Base-by-base conservation (phyloP, 2,329 filamentous ascomycete genomes). In the Clonostachys byssicola region DNA sequence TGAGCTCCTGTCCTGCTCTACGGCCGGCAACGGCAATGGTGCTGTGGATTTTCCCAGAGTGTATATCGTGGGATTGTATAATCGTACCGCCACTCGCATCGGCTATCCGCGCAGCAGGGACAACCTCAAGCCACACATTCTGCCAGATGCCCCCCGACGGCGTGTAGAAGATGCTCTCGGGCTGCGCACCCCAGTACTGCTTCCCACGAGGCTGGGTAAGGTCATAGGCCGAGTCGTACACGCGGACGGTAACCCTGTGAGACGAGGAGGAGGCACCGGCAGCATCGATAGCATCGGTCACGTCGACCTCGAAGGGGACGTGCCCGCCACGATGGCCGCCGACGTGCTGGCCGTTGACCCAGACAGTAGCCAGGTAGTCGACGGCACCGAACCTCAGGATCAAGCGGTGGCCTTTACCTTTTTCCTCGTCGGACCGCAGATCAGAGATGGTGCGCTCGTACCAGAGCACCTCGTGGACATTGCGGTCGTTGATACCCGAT, bases 381-480 rank as follows among this genome's bases (percentile, higher is more conserved):
- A 84, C 80, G 3, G 81, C 81, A 13, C 80, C 80, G 46, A 83
- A 84, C 12, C 79, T 68, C 12, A 80, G 59, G 3, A 83, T 51
- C 0, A 81, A 60, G 1, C 68, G 66, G 43, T 77, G 56, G 16
- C 71, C 61, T 2, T 60, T 56, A 1, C 61, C 52, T 41, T 66
- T 68, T 51, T 80, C 69, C 6, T 64, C 57, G 4, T 62, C 50
- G 1, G 60, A 65, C 38, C 80, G 74, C 44, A 77, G 63, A 52
- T 84, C 80, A 1, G 54, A 53, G 45, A 85, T 67, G 16, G 45
- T 52, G 7, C 77, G 72, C 61, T 85, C 78, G 55, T 87, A 87
- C 83, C 83, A 87, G 9, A 87, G 59, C 5, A 86, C 78, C 60
- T 86, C 81, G 57, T 87, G 84, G 3, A 81, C 80, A 44, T 75